Base-by-base conservation (phyloP, 1,139 yeast species). In the Magnusiomyces magnusii region DNA sequence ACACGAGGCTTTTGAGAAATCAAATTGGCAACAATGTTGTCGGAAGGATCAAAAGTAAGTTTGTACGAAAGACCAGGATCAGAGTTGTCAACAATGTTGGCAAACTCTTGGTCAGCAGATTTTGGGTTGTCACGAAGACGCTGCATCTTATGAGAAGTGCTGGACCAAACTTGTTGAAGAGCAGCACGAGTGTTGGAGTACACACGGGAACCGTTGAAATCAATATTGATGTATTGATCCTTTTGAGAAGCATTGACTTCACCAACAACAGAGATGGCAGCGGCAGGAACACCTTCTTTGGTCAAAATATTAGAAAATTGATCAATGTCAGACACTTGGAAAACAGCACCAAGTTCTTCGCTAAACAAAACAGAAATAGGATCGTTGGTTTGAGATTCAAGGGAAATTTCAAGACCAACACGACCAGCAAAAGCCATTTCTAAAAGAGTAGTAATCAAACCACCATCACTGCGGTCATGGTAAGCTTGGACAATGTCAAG, bases 391-490 rank as follows among this genome's bases (percentile, higher is more conserved):
- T 65, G 59, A 24, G 65, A 66, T 5, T 65, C 59, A 39, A 73
- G 57, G 36, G 67, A 62, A 58, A 87, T 72, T 56, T 80, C 76
- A 62, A 92, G 71, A 64, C 99, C 99, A 60, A 84, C 82, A 76
- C 98, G 86, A 39, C 95, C 92, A 55, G 99, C 96, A 76, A 95
- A 95, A 0, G 97, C 95, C 99, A 95, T 93, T 76, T 95, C 99
- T 51, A 87, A 76, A 55, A 88, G 77, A 10, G 99, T 86, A 56
- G 88, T 85, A 62, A 92, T 76, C 68, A 92, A 78, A 70, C 99
- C 99, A 80, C 99, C 99, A 73, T 95, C 99, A 25, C 97, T 89
- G 71, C 95, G 81, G 74, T 95, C 99, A 71, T 95, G 99, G 76
- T 95, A 95, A 10, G 98, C 90, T 68, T 86, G 78, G 23, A 95